Conservation (phyloP, 306 rosid species). For the Rosa rugosa region DNA sequence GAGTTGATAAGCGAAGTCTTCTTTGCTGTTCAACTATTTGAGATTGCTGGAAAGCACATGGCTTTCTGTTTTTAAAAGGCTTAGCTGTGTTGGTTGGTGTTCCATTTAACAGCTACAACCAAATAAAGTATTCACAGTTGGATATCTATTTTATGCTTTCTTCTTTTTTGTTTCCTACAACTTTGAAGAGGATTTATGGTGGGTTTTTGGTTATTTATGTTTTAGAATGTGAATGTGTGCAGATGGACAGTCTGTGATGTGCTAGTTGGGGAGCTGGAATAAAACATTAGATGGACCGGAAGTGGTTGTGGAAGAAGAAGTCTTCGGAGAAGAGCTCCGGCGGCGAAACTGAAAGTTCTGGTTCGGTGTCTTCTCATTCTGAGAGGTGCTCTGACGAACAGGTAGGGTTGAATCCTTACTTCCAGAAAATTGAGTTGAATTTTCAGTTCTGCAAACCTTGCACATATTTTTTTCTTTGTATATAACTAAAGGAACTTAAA, state of each 20-base stretch:
- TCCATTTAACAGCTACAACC: slow-evolving; percentile 10
- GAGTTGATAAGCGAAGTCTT: slow-evolving; percentile 36
- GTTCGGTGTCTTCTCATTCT: slow-evolving; percentile 73
- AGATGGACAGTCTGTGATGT: slow-evolving; percentile 33
- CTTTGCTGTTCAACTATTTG: slow-evolving; percentile 20
- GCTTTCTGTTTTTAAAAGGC: slow-evolving; percentile 27
- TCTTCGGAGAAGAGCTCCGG: slow-evolving; percentile 76
- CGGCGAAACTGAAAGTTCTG: slow-evolving; percentile 78
- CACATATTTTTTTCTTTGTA: not conserved
- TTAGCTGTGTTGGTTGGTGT: slow-evolving; percentile 22
- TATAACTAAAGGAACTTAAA: not conserved
- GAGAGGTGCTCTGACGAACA: slow-evolving; percentile 82
- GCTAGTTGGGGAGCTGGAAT: slow-evolving; percentile 37
- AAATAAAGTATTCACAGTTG: not conserved
- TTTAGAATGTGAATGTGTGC: slow-evolving; percentile 19
- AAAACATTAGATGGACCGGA: slow-evolving; percentile 60
- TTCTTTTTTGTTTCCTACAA: slow-evolving; percentile 5
- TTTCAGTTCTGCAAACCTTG: slow-evolving; percentile 8
- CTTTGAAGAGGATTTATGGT: slow-evolving; percentile 7
- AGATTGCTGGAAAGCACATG: slow-evolving; percentile 25
- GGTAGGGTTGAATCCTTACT: slow-evolving; percentile 38
- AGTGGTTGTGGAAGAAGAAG: slow-evolving; percentile 83
- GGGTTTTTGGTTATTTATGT: slow-evolving; percentile 23
- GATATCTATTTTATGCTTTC: slow-evolving; percentile 21
- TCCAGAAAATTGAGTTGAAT: not conserved